Evolutionary conservation across 1,284 basidiomycete genomes (phyloP).

Genomic region (Malassezia globosa): DNA sequence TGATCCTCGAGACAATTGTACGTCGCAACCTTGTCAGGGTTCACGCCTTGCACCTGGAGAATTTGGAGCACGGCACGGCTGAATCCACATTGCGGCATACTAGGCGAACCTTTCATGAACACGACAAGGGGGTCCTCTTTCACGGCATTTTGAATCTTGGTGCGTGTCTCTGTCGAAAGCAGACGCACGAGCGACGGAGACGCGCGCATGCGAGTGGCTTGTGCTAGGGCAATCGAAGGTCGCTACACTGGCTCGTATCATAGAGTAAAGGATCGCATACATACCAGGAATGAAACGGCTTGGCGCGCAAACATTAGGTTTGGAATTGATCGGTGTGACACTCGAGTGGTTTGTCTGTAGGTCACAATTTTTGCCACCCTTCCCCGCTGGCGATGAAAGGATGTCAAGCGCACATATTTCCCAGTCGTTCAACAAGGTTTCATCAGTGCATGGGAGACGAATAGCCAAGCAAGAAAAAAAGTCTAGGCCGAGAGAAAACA

Average conservation of each 20-base stretch:
- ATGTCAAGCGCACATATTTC: no score
- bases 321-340: no score
- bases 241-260: constrained; percentile 4
- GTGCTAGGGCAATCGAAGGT: constrained; percentile 1
- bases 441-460: no score
- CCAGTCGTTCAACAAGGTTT: no score
- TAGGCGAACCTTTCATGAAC: constrained; percentile 82
- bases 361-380: no score
- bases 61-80: constrained; percentile 85
- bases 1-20: constrained; percentile 81
- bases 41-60: constrained; percentile 78
- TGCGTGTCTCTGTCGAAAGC: constrained; percentile 49
- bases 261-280: not conserved
- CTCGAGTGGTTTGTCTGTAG: no score
- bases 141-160: constrained; percentile 53
- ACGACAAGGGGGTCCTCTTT: constrained; percentile 65
- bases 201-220: not conserved
- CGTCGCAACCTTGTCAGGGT: constrained; percentile 49
- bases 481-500: no score
- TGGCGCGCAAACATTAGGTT: constrained; percentile 15
- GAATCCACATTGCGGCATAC: constrained; percentile 70
- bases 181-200: constrained; percentile 28
- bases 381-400: no score
- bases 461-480: no score
- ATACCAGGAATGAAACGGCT: constrained; percentile 10